Evolutionary conservation across 2,329 filamentous ascomycete species (phyloP), one percentile per base, ranked within the genome.

Genomic region (Aspergillus quadrilineatus): DNA sequence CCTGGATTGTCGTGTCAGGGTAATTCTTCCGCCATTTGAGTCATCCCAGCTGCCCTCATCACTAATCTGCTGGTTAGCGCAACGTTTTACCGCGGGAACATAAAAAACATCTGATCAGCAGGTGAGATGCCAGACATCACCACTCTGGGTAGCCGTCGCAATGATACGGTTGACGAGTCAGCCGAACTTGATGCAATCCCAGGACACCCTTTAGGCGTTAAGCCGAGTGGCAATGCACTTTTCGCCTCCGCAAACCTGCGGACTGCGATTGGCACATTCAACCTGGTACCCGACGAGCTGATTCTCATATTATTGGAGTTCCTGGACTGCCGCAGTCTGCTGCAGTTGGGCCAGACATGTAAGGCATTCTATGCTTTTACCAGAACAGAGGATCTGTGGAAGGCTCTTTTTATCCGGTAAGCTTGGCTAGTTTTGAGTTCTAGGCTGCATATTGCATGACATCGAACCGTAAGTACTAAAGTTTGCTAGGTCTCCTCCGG

Each of bases 341-440:
- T 87, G 55, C 76, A 74, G 6, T 76, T 97, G 42, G 90, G 91
- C 7, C 83, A 83, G 54, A 89, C 92, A 5, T 96, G 92, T 79
- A 90, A 86, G 71, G 92, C 90, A 52, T 76, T 97, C 14, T 93
- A 92, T 79, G 92, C 92, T 1, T 95, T 93, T 70, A 89, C 88
- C 53, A 81, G 87, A 49, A 85, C 85, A 47, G 93, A 97, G 62
- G 93, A 97, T 66, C 73, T 97, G 36, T 97, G 93, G 93, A 92
- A 94, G 73, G 75, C 86, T 15, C 74, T 96, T 17, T 95, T 93
- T 67, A 81, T 96, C 61, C 83, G 85, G 92, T 96, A 86, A 85
- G 90, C 86, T 57, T 50, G 10, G 42, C 46, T 54, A 48, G 45
- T 37, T 22, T 49, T 9, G 28, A 47, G 48, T 53, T 30, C 9